Evolutionary conservation across 805 yeast genomes (phyloP).

Genomic region (Candida tammaniensis): DNA sequence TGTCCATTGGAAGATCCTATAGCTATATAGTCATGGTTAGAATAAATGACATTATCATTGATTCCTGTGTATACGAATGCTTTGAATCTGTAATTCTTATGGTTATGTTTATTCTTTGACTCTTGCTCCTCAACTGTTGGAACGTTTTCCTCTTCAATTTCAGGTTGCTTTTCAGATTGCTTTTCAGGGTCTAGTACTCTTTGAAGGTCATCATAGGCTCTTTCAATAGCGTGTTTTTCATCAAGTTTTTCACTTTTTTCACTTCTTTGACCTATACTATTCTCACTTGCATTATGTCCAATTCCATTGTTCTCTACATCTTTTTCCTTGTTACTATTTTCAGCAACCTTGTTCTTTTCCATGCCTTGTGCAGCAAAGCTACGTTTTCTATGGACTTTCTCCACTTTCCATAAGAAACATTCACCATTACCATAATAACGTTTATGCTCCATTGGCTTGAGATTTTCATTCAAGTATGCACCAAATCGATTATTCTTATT

Average conservation of each 20-base stretch:
- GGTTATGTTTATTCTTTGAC: constrained; percentile 1
- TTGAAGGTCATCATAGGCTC: too few species aligned
- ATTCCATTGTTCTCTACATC: too few species aligned
- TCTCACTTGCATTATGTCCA: too few species aligned
- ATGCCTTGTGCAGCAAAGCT: too few species aligned
- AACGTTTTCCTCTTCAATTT: too few species aligned
- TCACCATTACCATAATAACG: constrained; percentile 92
- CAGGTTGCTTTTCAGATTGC: background rate
- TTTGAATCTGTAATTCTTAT: constrained; percentile 44
- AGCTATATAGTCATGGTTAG: constrained; percentile 72
- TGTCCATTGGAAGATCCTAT: constrained; percentile 93
- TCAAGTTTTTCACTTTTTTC: too few species aligned
- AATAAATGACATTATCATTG: constrained; percentile 82
- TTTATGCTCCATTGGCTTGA: constrained; percentile 67
- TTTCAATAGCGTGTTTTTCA: too few species aligned
- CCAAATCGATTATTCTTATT: constrained; percentile 66
- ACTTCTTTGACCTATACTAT: too few species aligned
- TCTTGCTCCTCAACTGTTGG: background rate
- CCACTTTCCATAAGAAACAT: constrained; percentile 87
- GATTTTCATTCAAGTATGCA: constrained; percentile 69
- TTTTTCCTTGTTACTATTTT: too few species aligned
- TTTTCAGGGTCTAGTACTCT: background rate
- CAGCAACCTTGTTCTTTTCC: constrained; percentile 2
- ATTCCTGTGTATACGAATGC: constrained; percentile 87
- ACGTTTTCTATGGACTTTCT: constrained; percentile 19